Evolutionary conservation across 805 yeast species (phyloP).

Genomic region (Metschnikowia kunwiensis): DNA sequence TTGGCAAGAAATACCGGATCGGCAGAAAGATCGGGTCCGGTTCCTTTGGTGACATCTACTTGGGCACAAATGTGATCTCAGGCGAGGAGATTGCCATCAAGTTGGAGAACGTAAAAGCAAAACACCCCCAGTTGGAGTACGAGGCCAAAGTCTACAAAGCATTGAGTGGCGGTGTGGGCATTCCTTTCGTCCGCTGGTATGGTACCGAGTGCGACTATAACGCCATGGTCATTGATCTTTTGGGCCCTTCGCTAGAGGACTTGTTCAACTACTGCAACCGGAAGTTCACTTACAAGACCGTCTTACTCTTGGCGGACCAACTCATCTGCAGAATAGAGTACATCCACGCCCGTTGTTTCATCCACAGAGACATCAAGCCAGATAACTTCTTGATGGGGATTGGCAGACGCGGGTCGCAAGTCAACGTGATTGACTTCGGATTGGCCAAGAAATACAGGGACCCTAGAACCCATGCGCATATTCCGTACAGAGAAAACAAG

Average conservation of each 20-base stretch:
- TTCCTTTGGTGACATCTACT: slow-evolving; percentile 94
- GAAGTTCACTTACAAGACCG: slow-evolving; percentile 90
- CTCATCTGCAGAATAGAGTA: slow-evolving; percentile 91
- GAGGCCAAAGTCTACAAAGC: slow-evolving; percentile 96
- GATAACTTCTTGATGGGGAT: slow-evolving; percentile 85
- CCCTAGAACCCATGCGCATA: slow-evolving; percentile 89
- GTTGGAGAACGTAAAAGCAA: slow-evolving; percentile 82
- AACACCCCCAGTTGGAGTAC: slow-evolving; percentile 95
- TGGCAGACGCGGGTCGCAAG: slow-evolving; percentile 92
- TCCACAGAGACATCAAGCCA: slow-evolving; percentile 81
- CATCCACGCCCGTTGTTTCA: slow-evolving; percentile 90
- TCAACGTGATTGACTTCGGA: slow-evolving; percentile 91
- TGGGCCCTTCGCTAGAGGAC: slow-evolving; percentile 95
- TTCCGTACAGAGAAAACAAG: slow-evolving; percentile 48
- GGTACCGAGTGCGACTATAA: slow-evolving; percentile 96
- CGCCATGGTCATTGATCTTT: slow-evolving; percentile 92
- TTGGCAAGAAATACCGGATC: slow-evolving; percentile 90
- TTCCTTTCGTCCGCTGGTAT: slow-evolving; percentile 95
- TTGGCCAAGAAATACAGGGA: slow-evolving; percentile 92
- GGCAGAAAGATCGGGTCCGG: slow-evolving; percentile 97
- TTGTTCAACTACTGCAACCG: slow-evolving; percentile 94
- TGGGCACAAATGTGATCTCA: slow-evolving; percentile 87
- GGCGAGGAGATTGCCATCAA: slow-evolving; percentile 98
- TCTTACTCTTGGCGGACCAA: slow-evolving; percentile 89
- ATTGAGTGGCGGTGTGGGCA: slow-evolving; percentile 93